phyloP scores from a whole-genome alignment of 163 green algal species.

The Chlorella variabilis region DNA sequence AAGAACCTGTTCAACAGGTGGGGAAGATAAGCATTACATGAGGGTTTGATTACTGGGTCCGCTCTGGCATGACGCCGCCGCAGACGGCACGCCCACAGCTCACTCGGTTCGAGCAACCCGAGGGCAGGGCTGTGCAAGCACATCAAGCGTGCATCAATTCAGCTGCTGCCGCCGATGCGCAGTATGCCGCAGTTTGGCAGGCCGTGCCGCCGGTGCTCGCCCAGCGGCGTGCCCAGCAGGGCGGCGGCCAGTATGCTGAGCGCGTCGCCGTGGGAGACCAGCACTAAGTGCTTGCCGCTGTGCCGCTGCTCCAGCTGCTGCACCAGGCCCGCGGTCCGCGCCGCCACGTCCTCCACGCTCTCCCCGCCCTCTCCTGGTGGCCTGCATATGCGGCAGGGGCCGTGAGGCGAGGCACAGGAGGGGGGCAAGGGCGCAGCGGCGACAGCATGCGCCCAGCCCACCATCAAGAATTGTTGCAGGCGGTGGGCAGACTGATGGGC shows the following conservation, averaged over 20 bases:
- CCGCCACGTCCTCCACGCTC: conserved; percentile 45
- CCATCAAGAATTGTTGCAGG: too few species aligned
- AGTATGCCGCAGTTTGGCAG: conserved; percentile 46
- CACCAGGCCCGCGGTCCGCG: conserved; percentile 8
- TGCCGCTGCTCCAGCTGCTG: conserved; percentile 18
- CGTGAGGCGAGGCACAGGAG: background rate
- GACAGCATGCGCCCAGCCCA: too few species aligned
- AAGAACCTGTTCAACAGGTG: too few species aligned
- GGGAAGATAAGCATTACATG: too few species aligned
- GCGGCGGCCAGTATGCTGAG: conserved; percentile 40
- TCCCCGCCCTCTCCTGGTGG: conserved; percentile 32
- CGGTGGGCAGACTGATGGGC: too few species aligned
- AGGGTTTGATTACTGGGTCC: too few species aligned
- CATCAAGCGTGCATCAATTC: too few species aligned
- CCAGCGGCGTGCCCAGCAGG: conserved; percentile 32
- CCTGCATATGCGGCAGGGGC: background rate
- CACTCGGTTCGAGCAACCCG: too few species aligned
- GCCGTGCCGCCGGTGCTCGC: conserved; percentile 32
- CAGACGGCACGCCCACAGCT: too few species aligned
- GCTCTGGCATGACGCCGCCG: too few species aligned
- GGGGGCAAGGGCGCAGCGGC: too few species aligned
- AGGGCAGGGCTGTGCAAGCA: too few species aligned
- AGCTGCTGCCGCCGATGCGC: background rate
- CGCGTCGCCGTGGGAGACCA: conserved; percentile 45
- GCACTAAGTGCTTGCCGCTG: conserved; percentile 27